These are phyloP conservation scores for Ceratobasidium sp. DNA, from an alignment of 1,284 basidiomycete genomes.

Conservation along the genomic window DNA sequence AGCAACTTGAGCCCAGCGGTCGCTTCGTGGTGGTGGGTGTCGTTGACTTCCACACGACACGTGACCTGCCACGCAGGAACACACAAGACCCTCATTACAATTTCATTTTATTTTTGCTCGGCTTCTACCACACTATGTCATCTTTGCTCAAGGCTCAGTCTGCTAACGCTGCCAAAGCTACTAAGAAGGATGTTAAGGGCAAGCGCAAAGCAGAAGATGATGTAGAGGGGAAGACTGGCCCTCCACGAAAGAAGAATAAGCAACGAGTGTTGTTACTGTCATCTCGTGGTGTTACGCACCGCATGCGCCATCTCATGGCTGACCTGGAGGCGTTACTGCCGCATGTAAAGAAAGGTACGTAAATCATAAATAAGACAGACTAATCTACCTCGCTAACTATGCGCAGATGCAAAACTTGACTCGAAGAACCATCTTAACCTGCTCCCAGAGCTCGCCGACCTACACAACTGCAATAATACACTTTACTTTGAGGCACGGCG, in stretches of 20 bases:
- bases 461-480: constrained; percentile 98
- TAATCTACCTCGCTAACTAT: constrained; percentile 8
- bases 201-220: constrained; percentile 41
- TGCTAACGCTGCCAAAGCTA: constrained; percentile 63
- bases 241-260: constrained; percentile 75
- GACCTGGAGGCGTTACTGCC: constrained; percentile 92
- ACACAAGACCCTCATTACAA: constrained; percentile 26
- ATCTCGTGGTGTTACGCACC: constrained; percentile 93
- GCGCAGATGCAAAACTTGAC: constrained; percentile 92
- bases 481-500: constrained; percentile 97
- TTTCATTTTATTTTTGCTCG: constrained; percentile 27
- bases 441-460: constrained; percentile 95
- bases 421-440: constrained; percentile 95
- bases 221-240: constrained; percentile 31
- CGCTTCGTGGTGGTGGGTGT: constrained; percentile 16
- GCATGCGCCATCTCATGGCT: constrained; percentile 97
- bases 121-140: constrained; percentile 62
- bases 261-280: constrained; percentile 91
- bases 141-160: constrained; percentile 72
- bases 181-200: constrained; percentile 56
- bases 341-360: constrained; percentile 94
- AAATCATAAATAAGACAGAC: not conserved
- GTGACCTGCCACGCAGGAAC: constrained; percentile 22
- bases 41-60: constrained; percentile 10
- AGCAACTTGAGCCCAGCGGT: not conserved